Base-by-base conservation (phyloP, 768 basidiomycete genomes). In the Mycena vulgaris region DNA sequence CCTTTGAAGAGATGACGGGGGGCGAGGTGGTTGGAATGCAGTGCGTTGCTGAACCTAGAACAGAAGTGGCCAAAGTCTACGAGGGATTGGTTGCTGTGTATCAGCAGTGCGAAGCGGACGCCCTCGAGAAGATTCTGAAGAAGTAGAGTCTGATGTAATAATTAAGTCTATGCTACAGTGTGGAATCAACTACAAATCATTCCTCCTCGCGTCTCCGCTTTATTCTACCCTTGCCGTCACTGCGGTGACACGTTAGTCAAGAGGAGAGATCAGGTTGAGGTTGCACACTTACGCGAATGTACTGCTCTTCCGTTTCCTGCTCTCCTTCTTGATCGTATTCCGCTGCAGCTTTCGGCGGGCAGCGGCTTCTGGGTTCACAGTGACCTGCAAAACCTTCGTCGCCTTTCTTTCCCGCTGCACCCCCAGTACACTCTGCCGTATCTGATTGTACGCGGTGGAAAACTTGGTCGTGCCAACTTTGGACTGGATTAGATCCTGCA, bases 401-500 rank as follows among this genome's bases (percentile, higher is more conserved):
- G 88, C 87, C 77, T 91, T 92, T 33, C 97, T 86, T 52, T 93
- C 94, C 63, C 92, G 87, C 63, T 92, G 88, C 17, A 94, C 86
- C 28, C 85, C 87, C 27, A 92, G 80, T 2, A 89, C 88, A 33
- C 88, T 84, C 77, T 95, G 92, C 42, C 96, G 87, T 63, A 98
- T 92, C 68, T 88, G 88, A 73, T 91, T 95, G 83, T 98, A 98
- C 0, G 87, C 87, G 14, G 80, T 79, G 1, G 96, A 89, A 80
- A 98, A 99, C 74, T 88, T 89, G 10, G 93, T 93, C n/a, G 90
- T 89, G 37, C 97, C 96, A 49, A 98, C 92, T 86, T 95, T 95
- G 52, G 81, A 79, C 78, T 96, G 97, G 5, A 99, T 82, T 8
- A 98, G 88, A 64, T 96, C 95, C 70, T 95, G 93, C 27, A 98